Evolutionary conservation across 1,284 basidiomycete genomes (phyloP), one percentile per base, ranked within the genome.

Genomic region (Cutaneotrichosporon mucoides): DNA sequence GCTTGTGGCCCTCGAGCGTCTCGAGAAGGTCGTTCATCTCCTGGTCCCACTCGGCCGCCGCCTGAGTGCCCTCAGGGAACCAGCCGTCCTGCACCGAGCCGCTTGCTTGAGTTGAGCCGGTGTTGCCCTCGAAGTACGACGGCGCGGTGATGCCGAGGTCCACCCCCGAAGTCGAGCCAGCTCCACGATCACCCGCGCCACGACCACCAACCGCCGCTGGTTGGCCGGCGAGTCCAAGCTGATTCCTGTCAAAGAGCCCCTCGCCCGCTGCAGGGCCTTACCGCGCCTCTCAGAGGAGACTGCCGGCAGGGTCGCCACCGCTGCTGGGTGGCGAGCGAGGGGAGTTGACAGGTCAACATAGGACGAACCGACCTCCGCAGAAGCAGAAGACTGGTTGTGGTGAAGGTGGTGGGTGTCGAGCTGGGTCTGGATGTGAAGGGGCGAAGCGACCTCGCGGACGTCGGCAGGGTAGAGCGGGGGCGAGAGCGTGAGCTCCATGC

Each of bases 191-290:
- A 75, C 63, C 61, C 69, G 65, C 49, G 72, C 73, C 60, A 73
- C 71, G 48, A 60, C 58, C 47, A 53, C 62, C 66, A 73, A 50
- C 56, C 69, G 57, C 52, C 67, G 42, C 66, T 65, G 58, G 64
- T 53, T 63, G 55, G 54, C 60, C 61, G 60, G 60, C 55, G 68
- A 62, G 64, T 67, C 67, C 63, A 67, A 65, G 59, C 55, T 62
- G 59, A 59, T 62, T 57, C 47, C 63, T 57, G 61, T 60, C 64
- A 65, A 65, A 57, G 57, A 69, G 60, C 65, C 68, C 72, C 67
- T 75, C 75, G 70, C 75, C 75, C 75, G 75, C 75, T 76, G 75
- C 75, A 71, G 75, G 75, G 75, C 72, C 73, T 54, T 53, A 52
- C 61, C 65, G 53, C 63, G 63, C 63, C 64, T 62, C 60, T 48